Base-by-base conservation (phyloP, 495 filamentous ascomycete species). In the Tetracladium setigerum region DNA sequence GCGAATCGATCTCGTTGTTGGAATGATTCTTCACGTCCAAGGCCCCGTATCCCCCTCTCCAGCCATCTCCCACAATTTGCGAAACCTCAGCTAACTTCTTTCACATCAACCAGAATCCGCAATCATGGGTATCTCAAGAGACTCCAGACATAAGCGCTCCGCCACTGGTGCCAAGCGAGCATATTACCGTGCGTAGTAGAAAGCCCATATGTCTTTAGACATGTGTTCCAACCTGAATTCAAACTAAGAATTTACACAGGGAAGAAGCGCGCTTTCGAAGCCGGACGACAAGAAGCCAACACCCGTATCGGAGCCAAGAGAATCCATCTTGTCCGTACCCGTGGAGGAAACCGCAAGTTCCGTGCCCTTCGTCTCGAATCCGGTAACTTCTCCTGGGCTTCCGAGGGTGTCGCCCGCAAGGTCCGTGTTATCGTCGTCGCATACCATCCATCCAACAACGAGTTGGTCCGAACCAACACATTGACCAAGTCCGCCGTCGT, bases 361-460 rank as follows among this genome's bases (percentile, higher is more conserved):
- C 94, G 92, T 79, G 92, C 82, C 53, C 90, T 99, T 47, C 94
- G 92, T 79, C 84, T 99, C 75, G 92, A 99, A 70, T 86, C 90
- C 55, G 92, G 92, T 67, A 99, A 99, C 80, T 99, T 95, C 74
- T 90, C 90, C 55, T 99, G 92, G 92, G 92, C 86, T 60, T 95
- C 89, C 58, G 92, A 99, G 81, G 88, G 89, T 61, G 73, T 91
- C 71, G 82, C 89, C 76, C 89, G 90, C 79, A 99, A 99, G 81
- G 85, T 85, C 71, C 94, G 92, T 79, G 88, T 99, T 64, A 95
- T 99, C 70, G 87, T 74, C 61, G 94, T 97, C 73, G 84, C 83
- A 63, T 99, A 84, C 83, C 92, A 99, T 72, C 94, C 92, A 44
- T 97, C 92, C 67, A 99, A 99, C 87, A 99, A 99, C 84, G 92